These are phyloP conservation scores for Cerrena zonata DNA, from an alignment of 1,284 basidiomycete genomes.

Conservation along the genomic window DNA sequence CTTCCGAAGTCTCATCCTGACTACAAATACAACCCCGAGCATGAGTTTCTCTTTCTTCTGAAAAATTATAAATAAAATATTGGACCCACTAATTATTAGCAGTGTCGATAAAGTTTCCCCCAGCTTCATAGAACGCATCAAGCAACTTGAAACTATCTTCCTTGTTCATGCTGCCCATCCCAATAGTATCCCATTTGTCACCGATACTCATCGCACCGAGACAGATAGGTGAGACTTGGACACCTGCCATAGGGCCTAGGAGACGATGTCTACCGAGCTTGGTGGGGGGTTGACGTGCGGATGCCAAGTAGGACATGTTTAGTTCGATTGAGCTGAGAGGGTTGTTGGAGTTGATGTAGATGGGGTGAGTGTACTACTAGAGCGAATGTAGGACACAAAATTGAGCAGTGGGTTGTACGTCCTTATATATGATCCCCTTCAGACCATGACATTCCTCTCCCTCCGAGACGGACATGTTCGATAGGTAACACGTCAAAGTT, in stretches of 20 bases:
- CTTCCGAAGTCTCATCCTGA: slow-evolving; percentile 30
- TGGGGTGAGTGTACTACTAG: too few species aligned
- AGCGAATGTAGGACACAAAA: too few species aligned
- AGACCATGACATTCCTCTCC: too few species aligned
- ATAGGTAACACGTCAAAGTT: too few species aligned
- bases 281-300: slow-evolving; percentile 2
- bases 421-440: too few species aligned
- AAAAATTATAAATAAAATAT: neutral
- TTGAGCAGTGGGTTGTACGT: too few species aligned
- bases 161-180: slow-evolving; percentile 19
- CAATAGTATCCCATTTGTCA: slow-evolving; percentile 29
- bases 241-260: slow-evolving; percentile 16
- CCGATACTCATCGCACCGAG: slow-evolving; percentile 43
- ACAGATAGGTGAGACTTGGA: slow-evolving; percentile 37
- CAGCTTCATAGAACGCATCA: slow-evolving; percentile 20
- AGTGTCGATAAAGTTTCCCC: slow-evolving; percentile 18
- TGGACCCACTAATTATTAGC: slow-evolving; percentile 19
- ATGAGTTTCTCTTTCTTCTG: too few species aligned
- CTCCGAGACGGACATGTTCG: too few species aligned
- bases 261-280: slow-evolving; percentile 6
- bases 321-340: too few species aligned
- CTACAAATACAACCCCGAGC: slow-evolving; percentile 12
- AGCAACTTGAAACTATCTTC: slow-evolving; percentile 23
- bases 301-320: too few species aligned
- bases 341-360: too few species aligned